phyloP scores from a whole-genome alignment of 768 basidiomycete genomes.

The Agrocybe pediades region DNA sequence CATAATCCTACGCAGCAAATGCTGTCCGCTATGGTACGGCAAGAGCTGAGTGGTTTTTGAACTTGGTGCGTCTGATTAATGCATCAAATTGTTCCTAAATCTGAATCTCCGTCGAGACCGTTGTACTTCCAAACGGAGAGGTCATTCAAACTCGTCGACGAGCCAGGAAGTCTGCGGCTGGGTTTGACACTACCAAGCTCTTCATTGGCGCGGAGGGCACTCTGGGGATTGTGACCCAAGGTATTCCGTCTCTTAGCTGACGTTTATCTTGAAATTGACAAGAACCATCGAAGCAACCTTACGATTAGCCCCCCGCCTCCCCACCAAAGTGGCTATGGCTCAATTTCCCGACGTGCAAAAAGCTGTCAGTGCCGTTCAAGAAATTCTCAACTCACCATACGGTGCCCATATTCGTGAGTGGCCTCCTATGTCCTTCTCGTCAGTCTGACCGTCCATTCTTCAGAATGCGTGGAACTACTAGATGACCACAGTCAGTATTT shows the following conservation, averaged over 20 bases:
- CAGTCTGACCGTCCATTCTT: background rate
- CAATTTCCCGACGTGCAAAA: slow-evolving; percentile 80
- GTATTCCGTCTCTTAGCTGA: slow-evolving; percentile 28
- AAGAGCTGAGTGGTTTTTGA: slow-evolving; percentile 86
- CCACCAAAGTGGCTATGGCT: slow-evolving; percentile 85
- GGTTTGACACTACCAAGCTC: slow-evolving; percentile 84
- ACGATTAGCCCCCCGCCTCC: slow-evolving; percentile 76
- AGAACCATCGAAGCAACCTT: slow-evolving; percentile 56
- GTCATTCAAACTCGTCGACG: slow-evolving; percentile 84
- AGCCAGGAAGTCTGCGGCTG: slow-evolving; percentile 83
- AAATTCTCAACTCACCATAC: slow-evolving; percentile 68
- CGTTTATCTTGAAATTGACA: background rate
- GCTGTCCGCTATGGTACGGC: slow-evolving; percentile 88
- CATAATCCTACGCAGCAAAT: slow-evolving; percentile 50
- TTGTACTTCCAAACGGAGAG: slow-evolving; percentile 81
- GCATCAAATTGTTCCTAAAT: background rate
- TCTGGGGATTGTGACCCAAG: slow-evolving; percentile 87
- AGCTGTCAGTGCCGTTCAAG: slow-evolving; percentile 81
- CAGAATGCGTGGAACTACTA: slow-evolving; percentile 87
- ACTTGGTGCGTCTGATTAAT: slow-evolving; percentile 51
- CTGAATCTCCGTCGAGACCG: slow-evolving; percentile 46
- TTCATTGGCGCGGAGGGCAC: slow-evolving; percentile 93
- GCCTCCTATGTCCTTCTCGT: background rate
- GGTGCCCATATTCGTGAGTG: slow-evolving; percentile 76
- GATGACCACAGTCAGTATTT: slow-evolving; percentile 65